Base-by-base conservation (phyloP, 2,329 filamentous ascomycete species). In the Colletotrichum gloeosporioides region DNA sequence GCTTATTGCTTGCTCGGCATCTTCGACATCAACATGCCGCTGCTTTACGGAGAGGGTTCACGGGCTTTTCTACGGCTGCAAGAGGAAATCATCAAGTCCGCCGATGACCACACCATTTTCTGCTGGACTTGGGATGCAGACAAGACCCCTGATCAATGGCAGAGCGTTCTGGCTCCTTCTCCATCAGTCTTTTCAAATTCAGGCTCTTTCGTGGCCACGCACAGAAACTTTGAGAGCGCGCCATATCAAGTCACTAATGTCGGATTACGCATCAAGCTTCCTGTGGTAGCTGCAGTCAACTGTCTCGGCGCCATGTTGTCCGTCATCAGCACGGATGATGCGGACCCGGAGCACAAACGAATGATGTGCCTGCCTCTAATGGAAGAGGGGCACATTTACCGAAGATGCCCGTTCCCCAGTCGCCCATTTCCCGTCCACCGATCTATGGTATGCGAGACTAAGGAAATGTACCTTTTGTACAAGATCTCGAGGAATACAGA, bases 1-100 rank as follows among this genome's bases (percentile, higher is more conserved):
- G 81, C 80, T 1, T 83, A 82, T 63, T 80, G 79, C 32, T 57
- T 83, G 22, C 64, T 82, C 22, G 82, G 82, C 16, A 67, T 83
- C 13, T 82, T 83, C 53, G 73, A 78, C 57, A 76, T 82, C 34
- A 80, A 78, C 29, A 82, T 83, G 80, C 77, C 79, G 5, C 61
- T 80, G 10, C 71, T 79, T 2, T 83, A 83, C 32, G 80, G 81
- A 22, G 82, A 83, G 69, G 80, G 81, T 34, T 31, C 25, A 6
- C 77, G 74, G 18, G 79, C 80, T 1, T 82, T 81, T 59, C 67
- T 77, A 25, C 75, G 81, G 61, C 18, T 80, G 44, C 77, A 80
- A 25, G 62, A 73, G 18, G 73, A 71, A 13, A 67, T 76, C n/a
- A 49, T 76, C 27, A 63, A 64, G 22, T 22, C 59, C 1, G 63